A percentile compares a stretch with the other conserved stretches of the same genome.
These are phyloP conservation scores for Niveomyces coronatus DNA, from an alignment of 2,329 filamentous ascomycete species.

Conservation along the genomic window DNA sequence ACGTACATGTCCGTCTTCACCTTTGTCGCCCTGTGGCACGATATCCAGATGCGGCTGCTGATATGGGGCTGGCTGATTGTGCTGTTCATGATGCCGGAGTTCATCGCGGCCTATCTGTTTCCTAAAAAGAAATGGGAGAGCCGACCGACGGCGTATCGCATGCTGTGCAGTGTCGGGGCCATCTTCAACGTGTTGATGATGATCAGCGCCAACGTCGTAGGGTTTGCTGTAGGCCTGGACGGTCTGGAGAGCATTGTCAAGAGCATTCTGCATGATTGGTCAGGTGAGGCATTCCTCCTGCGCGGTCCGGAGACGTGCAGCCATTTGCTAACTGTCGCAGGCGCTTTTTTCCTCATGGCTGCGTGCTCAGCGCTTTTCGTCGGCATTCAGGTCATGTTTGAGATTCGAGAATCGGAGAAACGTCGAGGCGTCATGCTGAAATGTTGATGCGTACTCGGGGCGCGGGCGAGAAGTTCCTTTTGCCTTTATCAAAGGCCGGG, in stretches of 20 bases:
- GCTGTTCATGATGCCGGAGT: conserved; percentile 85
- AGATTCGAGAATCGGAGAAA: conserved; percentile 76
- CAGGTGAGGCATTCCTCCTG: conserved; percentile 44
- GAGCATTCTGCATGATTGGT: conserved; percentile 66
- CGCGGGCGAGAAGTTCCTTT: too few species aligned
- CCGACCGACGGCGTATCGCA: conserved; percentile 61
- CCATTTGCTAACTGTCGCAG: conserved; percentile 32
- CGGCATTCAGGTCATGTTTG: conserved; percentile 91
- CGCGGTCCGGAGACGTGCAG: too few species aligned
- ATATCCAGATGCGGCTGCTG: conserved; percentile 80
- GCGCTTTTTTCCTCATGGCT: conserved; percentile 59
- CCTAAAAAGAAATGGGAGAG: conserved; percentile 61
- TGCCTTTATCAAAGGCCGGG: too few species aligned
- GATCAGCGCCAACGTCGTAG: conserved; percentile 90
- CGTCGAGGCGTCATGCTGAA: conserved; percentile 73
- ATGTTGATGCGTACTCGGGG: conserved; percentile 58
- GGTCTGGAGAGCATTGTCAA: conserved; percentile 67
- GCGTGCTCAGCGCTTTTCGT: conserved; percentile 72
- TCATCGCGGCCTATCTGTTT: conserved; percentile 61
- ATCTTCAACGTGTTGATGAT: conserved; percentile 86
- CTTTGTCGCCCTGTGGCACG: conserved; percentile 96
- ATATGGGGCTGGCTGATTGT: conserved; percentile 98
- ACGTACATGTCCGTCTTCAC: conserved; percentile 86
- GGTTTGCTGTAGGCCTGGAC: conserved; percentile 86
- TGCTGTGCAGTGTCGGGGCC: conserved; percentile 70